Conservation (phyloP, 257 asterid genomes). For the Solanum ahanhuiri region DNA sequence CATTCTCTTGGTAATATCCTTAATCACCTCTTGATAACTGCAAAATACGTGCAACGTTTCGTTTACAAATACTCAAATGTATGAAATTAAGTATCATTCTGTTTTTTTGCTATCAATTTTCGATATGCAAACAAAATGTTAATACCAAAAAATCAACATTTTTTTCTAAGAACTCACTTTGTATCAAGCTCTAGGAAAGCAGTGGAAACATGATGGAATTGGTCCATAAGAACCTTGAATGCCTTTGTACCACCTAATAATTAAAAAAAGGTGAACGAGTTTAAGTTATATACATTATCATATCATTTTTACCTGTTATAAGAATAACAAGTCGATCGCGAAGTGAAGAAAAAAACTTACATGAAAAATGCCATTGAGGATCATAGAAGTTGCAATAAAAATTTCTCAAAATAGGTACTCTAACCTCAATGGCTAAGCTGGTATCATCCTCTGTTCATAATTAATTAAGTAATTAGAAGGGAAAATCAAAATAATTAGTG, state of each 20-base stretch:
- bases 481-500: background rate
- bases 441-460: slow-evolving; percentile 81
- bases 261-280: background rate
- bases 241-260: slow-evolving; percentile 72
- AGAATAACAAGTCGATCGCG: background rate
- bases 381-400: slow-evolving; percentile 72
- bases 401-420: slow-evolving; percentile 71
- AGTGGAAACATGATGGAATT: slow-evolving; percentile 77
- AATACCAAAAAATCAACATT: background rate
- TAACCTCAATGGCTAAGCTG: slow-evolving; percentile 66
- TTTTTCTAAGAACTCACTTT: slow-evolving; percentile 24
- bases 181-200: slow-evolving; percentile 75
- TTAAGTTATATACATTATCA: background rate
- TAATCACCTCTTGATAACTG: slow-evolving; percentile 88
- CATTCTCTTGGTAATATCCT: slow-evolving; percentile 94
- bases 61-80: background rate
- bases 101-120: background rate
- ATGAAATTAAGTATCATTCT: background rate
- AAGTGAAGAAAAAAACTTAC: slow-evolving; percentile 2
- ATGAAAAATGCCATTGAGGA: slow-evolving; percentile 79
- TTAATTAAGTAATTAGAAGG: background rate
- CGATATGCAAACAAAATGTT: background rate
- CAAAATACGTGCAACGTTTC: slow-evolving; percentile 1
- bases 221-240: slow-evolving; percentile 82
- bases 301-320: background rate